Base-by-base conservation (phyloP, 805 yeast species). In the Grigorovia transvaalensis region DNA sequence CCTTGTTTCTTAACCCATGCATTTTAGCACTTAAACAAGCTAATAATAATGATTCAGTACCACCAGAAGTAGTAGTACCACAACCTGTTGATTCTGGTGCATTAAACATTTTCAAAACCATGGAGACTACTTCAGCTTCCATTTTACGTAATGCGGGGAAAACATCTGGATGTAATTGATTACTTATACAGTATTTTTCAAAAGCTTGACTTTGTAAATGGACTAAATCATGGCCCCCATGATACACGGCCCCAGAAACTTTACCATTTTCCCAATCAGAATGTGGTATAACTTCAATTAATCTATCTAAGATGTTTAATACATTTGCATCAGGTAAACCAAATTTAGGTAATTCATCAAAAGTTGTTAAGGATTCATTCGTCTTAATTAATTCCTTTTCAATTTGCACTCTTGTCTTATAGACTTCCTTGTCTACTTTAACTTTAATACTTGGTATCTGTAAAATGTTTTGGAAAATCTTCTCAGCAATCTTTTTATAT, bases 91-190 rank as follows among this genome's bases (percentile, higher is more conserved):
- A 62, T 47, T 73, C 70, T 0, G 97, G 96, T 0, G 91, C 96
- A 66, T 90, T 77, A 72, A 84, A 91, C 60, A 90, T 63, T 18
- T 74, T 76, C 56, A 93, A 71, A 5, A 85, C 90, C 98, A 93
- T 93, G 1, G 91, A 74, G 3, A 91, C 97, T 11, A 90, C 88
- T 63, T 93, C 98, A 7, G 96, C 74, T 64, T 91, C 99, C 96
- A 91, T 90, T 67, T 91, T 89, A 45, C 99, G 80, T 8, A 91
- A 86, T 6, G 95, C 98, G 0, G 98, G 99, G 64, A 91, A 91
- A 3, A 89, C 93, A 68, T 91, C 98, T 0, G 99, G 99, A 66
- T 91, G 99, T 49, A 91, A 73, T 69, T 93, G 99, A 69, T 93
- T 91, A 1, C 97, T 88, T 23, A 90, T 89, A 6, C 93, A 80